phyloP scores from a whole-genome alignment of 306 rosid genomes.

The Gastrolobium villosum region DNA sequence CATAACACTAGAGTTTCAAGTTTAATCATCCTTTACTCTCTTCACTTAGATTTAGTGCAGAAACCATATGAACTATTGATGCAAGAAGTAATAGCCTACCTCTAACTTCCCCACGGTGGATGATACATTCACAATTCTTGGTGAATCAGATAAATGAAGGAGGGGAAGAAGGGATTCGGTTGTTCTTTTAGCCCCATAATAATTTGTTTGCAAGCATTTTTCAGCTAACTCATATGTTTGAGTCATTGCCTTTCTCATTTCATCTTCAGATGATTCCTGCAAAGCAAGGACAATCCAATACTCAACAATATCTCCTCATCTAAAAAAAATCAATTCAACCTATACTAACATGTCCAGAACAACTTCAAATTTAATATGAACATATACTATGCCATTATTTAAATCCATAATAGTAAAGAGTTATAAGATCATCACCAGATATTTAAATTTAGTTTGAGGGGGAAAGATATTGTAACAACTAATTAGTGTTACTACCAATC shows the following conservation, averaged over 20 bases:
- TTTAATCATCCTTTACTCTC: no score
- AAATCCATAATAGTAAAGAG: no score
- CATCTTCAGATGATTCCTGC: slow-evolving; percentile 43
- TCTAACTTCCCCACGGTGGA: slow-evolving; percentile 45
- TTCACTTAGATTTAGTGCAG: no score
- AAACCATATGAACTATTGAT: not conserved
- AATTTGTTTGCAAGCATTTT: slow-evolving; percentile 58
- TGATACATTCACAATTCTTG: slow-evolving; percentile 68
- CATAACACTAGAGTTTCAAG: no score
- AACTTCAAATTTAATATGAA: no score
- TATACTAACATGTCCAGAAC: no score
- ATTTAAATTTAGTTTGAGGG: no score
- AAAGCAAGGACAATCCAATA: not conserved
- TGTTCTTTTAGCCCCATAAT: slow-evolving; percentile 50
- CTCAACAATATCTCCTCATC: not conserved
- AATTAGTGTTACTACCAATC: no score
- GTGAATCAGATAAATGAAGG: slow-evolving; percentile 44
- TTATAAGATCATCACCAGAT: no score
- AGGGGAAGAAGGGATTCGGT: slow-evolving; percentile 38
- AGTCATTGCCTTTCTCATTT: slow-evolving; percentile 9
- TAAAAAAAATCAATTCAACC: no score
- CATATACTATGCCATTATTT: no score
- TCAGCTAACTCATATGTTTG: slow-evolving; percentile 54
- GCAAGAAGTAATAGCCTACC: slow-evolving; percentile 41
- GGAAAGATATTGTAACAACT: no score